Conservation (phyloP, 495 filamentous ascomycete species). For the Oleoguttula mirabilis region DNA sequence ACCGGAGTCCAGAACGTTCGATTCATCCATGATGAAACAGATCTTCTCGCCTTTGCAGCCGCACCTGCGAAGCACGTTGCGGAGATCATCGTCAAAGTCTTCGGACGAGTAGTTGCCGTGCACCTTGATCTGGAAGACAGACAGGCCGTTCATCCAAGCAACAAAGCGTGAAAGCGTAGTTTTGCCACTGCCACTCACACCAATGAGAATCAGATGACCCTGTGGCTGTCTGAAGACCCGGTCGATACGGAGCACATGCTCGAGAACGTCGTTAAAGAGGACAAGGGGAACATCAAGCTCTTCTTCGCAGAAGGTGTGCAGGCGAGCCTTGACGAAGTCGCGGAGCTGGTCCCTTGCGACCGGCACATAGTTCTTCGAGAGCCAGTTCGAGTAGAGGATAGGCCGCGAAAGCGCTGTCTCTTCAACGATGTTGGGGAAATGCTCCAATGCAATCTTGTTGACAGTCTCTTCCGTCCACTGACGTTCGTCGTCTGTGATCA, state of each 20-base stretch:
- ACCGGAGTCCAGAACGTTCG: constrained; percentile 94
- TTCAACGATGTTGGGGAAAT: constrained; percentile 88
- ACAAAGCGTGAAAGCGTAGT: constrained; percentile 96
- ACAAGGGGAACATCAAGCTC: constrained; percentile 97
- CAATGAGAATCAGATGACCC: constrained; percentile 94
- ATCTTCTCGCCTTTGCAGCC: constrained; percentile 99
- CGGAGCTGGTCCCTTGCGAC: constrained; percentile 88
- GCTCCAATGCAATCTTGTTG: constrained; percentile 69
- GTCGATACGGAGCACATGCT: constrained; percentile 95
- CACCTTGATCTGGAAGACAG: constrained; percentile 98
- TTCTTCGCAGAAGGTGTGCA: constrained; percentile 98
- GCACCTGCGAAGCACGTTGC: constrained; percentile 82
- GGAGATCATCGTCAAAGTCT: constrained; percentile 95
- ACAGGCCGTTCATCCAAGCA: constrained; percentile 99
- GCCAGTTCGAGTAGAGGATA: constrained; percentile 97
- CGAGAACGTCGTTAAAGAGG: constrained; percentile 93
- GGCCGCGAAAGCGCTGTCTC: constrained; percentile 79
- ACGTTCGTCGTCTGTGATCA: constrained; percentile 87
- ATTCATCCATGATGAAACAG: constrained; percentile 99
- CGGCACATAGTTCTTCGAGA: constrained; percentile 97
- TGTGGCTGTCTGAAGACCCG: constrained; percentile 97
- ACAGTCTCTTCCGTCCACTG: constrained; percentile 87
- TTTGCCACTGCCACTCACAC: constrained; percentile 96
- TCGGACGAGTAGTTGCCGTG: constrained; percentile 97
- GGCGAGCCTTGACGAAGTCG: constrained; percentile 92